phyloP scores from a whole-genome alignment of 257 asterid species.

The Gardenia jasminoides region DNA sequence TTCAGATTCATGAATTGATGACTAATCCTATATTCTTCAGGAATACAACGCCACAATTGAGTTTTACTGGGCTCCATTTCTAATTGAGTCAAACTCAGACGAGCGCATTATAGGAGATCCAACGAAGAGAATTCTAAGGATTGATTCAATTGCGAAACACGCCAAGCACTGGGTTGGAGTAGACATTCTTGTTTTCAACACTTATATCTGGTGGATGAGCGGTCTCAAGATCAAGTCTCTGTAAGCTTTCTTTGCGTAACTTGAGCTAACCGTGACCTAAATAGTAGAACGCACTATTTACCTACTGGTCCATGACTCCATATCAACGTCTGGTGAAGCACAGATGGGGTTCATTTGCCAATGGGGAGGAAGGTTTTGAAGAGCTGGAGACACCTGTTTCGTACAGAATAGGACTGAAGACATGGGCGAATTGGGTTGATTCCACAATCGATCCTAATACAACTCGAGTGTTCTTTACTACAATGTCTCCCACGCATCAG shows the following conservation, averaged over 20 bases:
- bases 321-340: background rate
- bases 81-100: conserved; percentile 83
- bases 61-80: conserved; percentile 91
- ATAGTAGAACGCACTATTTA: background rate
- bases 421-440: conserved; percentile 98
- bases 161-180: conserved; percentile 79
- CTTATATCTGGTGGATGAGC: conserved; percentile 97
- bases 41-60: conserved; percentile 76
- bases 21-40: conserved; percentile 21
- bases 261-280: background rate
- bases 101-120: conserved; percentile 56
- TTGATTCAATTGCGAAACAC: conserved; percentile 83
- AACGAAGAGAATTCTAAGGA: conserved; percentile 66
- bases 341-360: conserved; percentile 91
- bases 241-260: conserved; percentile 36
- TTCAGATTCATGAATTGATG: background rate
- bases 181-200: conserved; percentile 79
- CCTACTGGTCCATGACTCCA: background rate
- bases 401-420: conserved; percentile 64
- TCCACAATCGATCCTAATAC: conserved; percentile 64
- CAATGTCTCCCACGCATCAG: conserved; percentile 82
- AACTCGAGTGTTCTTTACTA: conserved; percentile 78
- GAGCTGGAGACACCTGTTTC: conserved; percentile 62
- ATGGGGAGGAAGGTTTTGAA: conserved; percentile 77
- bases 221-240: conserved; percentile 73